phyloP scores from a whole-genome alignment of 345 rosid genomes.

The Sonneratia alba region DNA sequence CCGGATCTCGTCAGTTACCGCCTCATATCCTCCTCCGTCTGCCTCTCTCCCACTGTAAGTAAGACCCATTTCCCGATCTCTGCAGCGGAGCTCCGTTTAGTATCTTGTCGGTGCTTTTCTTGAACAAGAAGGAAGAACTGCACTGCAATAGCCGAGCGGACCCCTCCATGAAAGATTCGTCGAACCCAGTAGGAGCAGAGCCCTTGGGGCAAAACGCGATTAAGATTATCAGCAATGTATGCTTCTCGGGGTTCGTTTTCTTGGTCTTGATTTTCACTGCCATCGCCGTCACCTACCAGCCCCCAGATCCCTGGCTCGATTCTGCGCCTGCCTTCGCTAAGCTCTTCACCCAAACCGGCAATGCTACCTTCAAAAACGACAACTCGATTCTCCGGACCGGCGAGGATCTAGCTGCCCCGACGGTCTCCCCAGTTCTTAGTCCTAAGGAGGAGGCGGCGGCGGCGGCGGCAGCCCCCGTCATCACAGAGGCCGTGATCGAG shows the following conservation, averaged over 20 bases:
- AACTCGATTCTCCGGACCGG: slow-evolving; percentile 65
- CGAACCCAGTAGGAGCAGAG: slow-evolving; percentile 37
- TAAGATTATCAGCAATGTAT: slow-evolving; percentile 71
- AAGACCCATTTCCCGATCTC: not conserved
- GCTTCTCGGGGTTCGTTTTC: slow-evolving; percentile 91
- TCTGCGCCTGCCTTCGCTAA: slow-evolving; percentile 76
- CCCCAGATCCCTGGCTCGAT: slow-evolving; percentile 95
- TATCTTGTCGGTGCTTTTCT: not conserved
- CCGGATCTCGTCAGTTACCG: not conserved
- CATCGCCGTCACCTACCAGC: slow-evolving; percentile 85
- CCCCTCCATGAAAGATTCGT: slow-evolving; percentile 49
- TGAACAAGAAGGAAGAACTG: not conserved
- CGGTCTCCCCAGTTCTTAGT: slow-evolving; percentile 14
- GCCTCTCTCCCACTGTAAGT: not conserved
- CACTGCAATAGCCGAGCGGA: not conserved
- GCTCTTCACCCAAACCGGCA: slow-evolving; percentile 56
- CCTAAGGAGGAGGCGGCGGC: slow-evolving; percentile 24
- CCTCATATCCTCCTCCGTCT: not conserved
- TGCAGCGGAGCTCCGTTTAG: not conserved
- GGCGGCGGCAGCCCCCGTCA: slow-evolving; percentile 5
- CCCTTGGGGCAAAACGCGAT: slow-evolving; percentile 74
- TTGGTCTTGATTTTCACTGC: slow-evolving; percentile 68
- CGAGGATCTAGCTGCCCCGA: slow-evolving; percentile 44
- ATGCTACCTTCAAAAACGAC: slow-evolving; percentile 77
- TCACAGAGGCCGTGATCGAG: slow-evolving; percentile 40